Evolutionary conservation across 1,284 basidiomycete genomes (phyloP).

Genomic region (Puccinia novopanici): DNA sequence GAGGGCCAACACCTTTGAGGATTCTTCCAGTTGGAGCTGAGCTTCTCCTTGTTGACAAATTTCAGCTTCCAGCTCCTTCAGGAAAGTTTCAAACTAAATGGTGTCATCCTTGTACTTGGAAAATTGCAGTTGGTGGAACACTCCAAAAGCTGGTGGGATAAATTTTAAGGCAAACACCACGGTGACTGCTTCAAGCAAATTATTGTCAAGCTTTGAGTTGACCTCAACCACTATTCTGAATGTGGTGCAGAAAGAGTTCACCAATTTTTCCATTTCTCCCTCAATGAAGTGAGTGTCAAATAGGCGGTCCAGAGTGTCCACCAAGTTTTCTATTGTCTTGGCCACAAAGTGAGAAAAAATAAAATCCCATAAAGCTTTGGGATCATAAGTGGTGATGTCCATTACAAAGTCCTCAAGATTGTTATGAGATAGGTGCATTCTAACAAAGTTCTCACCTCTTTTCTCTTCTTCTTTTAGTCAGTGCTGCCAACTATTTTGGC

Average conservation of each 20-base stretch:
- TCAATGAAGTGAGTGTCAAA: neutral
- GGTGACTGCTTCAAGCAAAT: neutral
- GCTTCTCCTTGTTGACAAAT: too few relatives aligned
- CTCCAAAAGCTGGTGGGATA: neutral
- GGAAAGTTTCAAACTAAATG: too few relatives aligned
- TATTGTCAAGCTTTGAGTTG: neutral
- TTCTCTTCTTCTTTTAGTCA: neutral
- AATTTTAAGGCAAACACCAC: neutral
- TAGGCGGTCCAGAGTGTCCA: neutral
- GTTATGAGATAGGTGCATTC: neutral
- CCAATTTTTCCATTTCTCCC: neutral
- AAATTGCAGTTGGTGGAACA: neutral
- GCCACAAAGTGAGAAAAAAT: neutral
- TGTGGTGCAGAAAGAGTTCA: neutral
- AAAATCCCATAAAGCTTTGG: too few relatives aligned
- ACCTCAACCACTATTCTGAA: neutral
- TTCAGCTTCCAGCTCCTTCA: neutral
- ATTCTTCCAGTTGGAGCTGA: too few relatives aligned
- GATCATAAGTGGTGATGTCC: neutral
- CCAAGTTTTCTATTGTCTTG: conserved; percentile 8
- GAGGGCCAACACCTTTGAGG: too few relatives aligned
- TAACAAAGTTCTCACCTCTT: neutral
- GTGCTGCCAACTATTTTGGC: neutral
- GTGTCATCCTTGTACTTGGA: neutral
- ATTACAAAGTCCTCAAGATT: neutral